Conservation (phyloP, 345 rosid genomes). For the Boechera divaricarpa region DNA sequence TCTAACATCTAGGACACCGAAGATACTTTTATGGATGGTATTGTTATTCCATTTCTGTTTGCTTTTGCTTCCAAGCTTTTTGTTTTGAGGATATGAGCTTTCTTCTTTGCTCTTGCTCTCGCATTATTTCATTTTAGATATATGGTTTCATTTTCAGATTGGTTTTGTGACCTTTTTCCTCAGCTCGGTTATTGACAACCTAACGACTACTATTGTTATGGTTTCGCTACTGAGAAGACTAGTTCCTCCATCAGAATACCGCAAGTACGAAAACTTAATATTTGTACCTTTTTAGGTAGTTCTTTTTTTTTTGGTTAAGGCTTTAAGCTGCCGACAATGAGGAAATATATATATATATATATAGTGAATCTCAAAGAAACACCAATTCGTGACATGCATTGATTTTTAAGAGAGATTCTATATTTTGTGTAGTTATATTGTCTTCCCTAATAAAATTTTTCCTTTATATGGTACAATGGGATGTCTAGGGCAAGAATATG, state of each 20-base stretch:
- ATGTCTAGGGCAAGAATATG: too few species aligned
- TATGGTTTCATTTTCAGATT: slow-evolving; percentile 52
- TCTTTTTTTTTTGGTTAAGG: not conserved
- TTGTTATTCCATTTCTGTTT: not conserved
- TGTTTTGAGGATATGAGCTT: not conserved
- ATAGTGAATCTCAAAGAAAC: slow-evolving; percentile 9
- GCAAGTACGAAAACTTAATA: slow-evolving; percentile 61
- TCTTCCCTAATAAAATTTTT: not conserved
- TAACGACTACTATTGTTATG: slow-evolving; percentile 86
- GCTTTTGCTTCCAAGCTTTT: not conserved
- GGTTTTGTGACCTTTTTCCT: slow-evolving; percentile 82
- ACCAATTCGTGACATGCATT: not conserved
- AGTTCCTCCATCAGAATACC: slow-evolving; percentile 75
- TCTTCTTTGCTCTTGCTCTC: not conserved
- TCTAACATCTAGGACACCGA: slow-evolving; percentile 75
- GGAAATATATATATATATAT: not conserved
- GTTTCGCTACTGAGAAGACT: slow-evolving; percentile 74
- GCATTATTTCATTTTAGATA: not conserved
- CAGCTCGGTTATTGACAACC: slow-evolving; percentile 82
- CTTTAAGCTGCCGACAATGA: not conserved
- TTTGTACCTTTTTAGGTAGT: not conserved
- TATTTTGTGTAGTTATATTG: not conserved
- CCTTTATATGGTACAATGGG: not conserved
- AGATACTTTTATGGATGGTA: slow-evolving; percentile 84
- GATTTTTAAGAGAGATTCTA: not conserved